Base-by-base conservation (phyloP, 2,329 filamentous ascomycete species). In the Diplocarpon mali region DNA sequence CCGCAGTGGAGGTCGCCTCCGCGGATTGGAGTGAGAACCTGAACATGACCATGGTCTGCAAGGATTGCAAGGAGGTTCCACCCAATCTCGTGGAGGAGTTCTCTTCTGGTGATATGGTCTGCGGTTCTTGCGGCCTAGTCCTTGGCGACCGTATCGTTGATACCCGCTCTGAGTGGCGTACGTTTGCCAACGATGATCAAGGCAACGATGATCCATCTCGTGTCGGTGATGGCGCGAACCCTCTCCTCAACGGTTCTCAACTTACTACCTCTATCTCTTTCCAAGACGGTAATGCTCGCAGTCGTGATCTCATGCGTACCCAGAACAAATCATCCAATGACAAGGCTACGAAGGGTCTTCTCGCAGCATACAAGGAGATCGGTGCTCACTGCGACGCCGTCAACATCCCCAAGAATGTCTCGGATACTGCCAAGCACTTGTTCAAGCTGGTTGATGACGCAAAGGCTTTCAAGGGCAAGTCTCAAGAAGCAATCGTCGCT, bases 111-210 rank as follows among this genome's bases (percentile, higher is more conserved):
- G 92, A 98, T 64, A 85, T 93, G 63, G 87, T 98, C 44, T 98
- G 92, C 63, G 84, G 76, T 47, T 87, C 83, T 50, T 98, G 92
- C 60, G 92, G 92, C 31, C 73, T 95, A 29, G 92, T 98, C 5
- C 76, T 98, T 27, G 84, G 85, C 48, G 85, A 90, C 60, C 83
- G 87, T 54, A 88, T 92, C 62, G 89, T 98, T 60, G 93, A 98
- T 62, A 93, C 86, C 49, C 84, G 93, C 51, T 95, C 88, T 38
- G 92, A 98, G 69, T 98, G 92, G 92, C 86, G 92, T 62, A 98
- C 92, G 1, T 98, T 98, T 68, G 88, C 89, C 62, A 96, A 96
- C 63, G 92, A 98, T 61, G 93, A 98, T 63, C 87, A 95, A 64
- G 87, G 86, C 60, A 89, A 85, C 60, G 93, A 96, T 57, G 92